Evolutionary conservation across 176 grass and related monocot genomes (phyloP).

Genomic region (Bothriochloa decipiens): DNA sequence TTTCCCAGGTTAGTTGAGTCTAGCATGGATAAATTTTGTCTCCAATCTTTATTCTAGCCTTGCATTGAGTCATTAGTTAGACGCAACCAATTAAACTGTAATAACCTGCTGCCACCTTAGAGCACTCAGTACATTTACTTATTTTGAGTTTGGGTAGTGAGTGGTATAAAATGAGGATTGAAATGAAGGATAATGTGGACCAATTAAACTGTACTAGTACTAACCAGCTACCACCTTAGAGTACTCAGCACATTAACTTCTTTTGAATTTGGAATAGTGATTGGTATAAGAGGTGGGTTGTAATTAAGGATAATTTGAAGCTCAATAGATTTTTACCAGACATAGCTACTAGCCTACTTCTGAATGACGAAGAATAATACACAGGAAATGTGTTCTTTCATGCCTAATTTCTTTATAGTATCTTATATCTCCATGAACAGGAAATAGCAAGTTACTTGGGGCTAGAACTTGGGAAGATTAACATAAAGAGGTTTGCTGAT

Average conservation of each 20-base stretch:
- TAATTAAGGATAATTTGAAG: slow-evolving; percentile 4
- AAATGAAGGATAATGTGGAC: not conserved
- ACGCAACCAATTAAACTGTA: not conserved
- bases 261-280: not conserved
- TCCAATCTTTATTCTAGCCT: not conserved
- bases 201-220: not conserved
- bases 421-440: slow-evolving; percentile 43
- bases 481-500: slow-evolving; percentile 94
- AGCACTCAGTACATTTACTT: not conserved
- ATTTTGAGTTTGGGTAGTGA: not conserved
- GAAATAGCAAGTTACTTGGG: slow-evolving; percentile 98
- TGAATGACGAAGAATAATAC: not conserved
- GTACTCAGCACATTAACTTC: not conserved
- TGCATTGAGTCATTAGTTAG: not conserved
- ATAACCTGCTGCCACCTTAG: not conserved
- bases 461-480: slow-evolving; percentile 94
- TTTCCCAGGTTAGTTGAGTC: slow-evolving; percentile 65
- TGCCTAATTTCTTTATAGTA: slow-evolving; percentile 17
- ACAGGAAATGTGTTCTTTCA: not conserved
- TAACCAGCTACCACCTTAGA: not conserved
- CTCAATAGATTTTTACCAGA: not conserved
- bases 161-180: not conserved
- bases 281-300: not conserved
- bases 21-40: not conserved
- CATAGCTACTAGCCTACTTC: not conserved